These are phyloP conservation scores for Talinum fruticosum DNA, from an alignment of 148 eudicot genomes.

Conservation along the genomic window DNA sequence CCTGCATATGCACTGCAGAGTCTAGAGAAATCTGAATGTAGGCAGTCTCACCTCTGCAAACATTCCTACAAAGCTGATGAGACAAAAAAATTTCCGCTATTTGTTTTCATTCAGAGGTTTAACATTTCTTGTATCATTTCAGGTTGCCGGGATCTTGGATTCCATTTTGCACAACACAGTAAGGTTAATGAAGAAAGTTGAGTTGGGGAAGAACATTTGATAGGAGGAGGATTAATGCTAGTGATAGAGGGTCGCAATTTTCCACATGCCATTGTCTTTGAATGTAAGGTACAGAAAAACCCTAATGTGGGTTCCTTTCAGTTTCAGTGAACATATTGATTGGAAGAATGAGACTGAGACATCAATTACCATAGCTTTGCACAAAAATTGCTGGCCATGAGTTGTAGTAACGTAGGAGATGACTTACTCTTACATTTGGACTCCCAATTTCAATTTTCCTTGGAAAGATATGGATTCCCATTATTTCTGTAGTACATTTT, in stretches of 20 bases:
- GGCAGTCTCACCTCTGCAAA: too few species aligned
- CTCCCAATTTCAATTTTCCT: background rate
- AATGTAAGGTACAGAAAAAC: slow-evolving; percentile 15
- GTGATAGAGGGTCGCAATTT: slow-evolving; percentile 6
- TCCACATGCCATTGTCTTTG: slow-evolving; percentile 11
- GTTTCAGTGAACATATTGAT: background rate
- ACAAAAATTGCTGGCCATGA: background rate
- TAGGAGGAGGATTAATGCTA: slow-evolving; percentile 14
- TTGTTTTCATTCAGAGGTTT: background rate
- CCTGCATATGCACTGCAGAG: too few species aligned
- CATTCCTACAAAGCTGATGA: too few species aligned
- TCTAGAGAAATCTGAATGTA: too few species aligned
- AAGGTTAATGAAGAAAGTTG: slow-evolving; percentile 75
- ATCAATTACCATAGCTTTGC: background rate
- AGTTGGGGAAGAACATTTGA: slow-evolving; percentile 81
- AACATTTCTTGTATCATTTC: slow-evolving; percentile 24
- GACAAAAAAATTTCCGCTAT: background rate
- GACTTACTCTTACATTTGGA: background rate
- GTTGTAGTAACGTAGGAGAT: background rate
- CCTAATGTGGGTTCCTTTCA: too few species aligned
- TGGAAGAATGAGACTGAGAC: background rate
- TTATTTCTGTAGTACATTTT: background rate
- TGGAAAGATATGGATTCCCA: background rate
- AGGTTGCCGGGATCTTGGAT: slow-evolving; percentile 98
- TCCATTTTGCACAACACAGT: slow-evolving; percentile 78